Evolutionary conservation across 495 filamentous ascomycete species (phyloP).

Genomic region (Penicillium paxilli): DNA sequence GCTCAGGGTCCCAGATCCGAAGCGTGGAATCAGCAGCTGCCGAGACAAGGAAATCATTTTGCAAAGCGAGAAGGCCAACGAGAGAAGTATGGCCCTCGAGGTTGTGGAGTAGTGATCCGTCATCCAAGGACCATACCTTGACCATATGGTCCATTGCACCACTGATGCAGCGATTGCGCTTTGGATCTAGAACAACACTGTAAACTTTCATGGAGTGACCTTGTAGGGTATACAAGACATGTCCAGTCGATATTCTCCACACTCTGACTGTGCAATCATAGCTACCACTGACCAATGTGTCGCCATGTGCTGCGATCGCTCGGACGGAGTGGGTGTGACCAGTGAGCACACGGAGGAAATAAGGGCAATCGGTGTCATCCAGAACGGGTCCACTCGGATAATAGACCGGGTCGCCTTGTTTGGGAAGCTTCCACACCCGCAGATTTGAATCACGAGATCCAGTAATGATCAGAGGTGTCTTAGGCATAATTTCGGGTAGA

Average conservation of each 20-base stretch:
- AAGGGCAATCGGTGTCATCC: conserved; percentile 86
- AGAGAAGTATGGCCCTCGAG: conserved; percentile 94
- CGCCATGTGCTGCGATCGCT: conserved; percentile 92
- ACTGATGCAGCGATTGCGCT: conserved; percentile 92
- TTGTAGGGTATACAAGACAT: conserved; percentile 80
- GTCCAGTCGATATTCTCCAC: conserved; percentile 96
- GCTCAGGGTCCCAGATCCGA: conserved; percentile 96
- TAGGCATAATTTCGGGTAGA: conserved; percentile 82
- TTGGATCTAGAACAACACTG: conserved; percentile 91
- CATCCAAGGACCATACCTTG: conserved; percentile 97
- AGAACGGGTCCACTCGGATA: conserved; percentile 72
- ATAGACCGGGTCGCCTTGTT: conserved; percentile 69
- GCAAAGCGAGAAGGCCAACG: conserved; percentile 86
- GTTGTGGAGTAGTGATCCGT: conserved; percentile 79
- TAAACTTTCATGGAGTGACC: conserved; percentile 96
- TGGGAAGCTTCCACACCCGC: conserved; percentile 94
- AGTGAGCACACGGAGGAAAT: conserved; percentile 82
- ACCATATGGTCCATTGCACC: conserved; percentile 98
- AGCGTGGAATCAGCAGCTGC: conserved; percentile 95
- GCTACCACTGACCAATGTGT: conserved; percentile 97
- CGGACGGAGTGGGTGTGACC: conserved; percentile 96
- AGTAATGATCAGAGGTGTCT: conserved; percentile 92
- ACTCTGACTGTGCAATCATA: conserved; percentile 96
- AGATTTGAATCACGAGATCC: conserved; percentile 94
- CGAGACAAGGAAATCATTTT: conserved; percentile 85